Percentiles rank a stretch among this genome's conserved stretches.
phyloP scores from a whole-genome alignment of 768 basidiomycete genomes.

The Mycena sanguinolenta region DNA sequence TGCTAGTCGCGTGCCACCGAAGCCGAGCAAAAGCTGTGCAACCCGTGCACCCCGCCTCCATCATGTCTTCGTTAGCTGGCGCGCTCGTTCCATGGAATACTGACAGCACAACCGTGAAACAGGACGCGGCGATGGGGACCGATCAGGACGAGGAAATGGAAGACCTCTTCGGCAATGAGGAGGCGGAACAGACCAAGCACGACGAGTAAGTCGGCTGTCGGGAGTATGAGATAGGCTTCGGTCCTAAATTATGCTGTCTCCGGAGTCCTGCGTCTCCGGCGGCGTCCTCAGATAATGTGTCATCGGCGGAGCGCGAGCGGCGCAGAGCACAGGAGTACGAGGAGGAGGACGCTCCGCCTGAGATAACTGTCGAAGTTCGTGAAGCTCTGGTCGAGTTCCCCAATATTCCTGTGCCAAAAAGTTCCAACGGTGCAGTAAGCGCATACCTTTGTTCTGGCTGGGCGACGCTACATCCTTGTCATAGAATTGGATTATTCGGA shows the following conservation, averaged over 20 bases:
- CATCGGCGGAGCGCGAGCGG: slow-evolving; percentile 72
- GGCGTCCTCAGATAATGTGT: slow-evolving; percentile 72
- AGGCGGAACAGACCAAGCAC: slow-evolving; percentile 64
- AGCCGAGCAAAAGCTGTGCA: slow-evolving; percentile 3
- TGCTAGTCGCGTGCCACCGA: neutral
- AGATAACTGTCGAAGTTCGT: slow-evolving; percentile 66
- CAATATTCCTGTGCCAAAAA: slow-evolving; percentile 86
- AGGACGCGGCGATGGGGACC: slow-evolving; percentile 44
- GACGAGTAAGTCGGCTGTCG: slow-evolving; percentile 61
- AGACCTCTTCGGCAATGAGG: slow-evolving; percentile 86
- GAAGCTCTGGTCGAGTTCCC: slow-evolving; percentile 86
- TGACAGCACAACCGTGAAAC: slow-evolving; percentile 39
- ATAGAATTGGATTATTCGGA: slow-evolving; percentile 91
- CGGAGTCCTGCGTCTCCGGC: slow-evolving; percentile 58
- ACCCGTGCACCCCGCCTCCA: slow-evolving; percentile 6
- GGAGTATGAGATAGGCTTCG: slow-evolving; percentile 21
- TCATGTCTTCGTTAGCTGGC: slow-evolving; percentile 74
- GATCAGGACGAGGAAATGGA: slow-evolving; percentile 73
- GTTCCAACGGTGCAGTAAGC: slow-evolving; percentile 86
- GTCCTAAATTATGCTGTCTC: slow-evolving; percentile 27
- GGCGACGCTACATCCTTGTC: slow-evolving; percentile 19
- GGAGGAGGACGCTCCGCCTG: slow-evolving; percentile 78
- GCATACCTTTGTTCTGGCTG: slow-evolving; percentile 14
- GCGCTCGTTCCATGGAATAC: slow-evolving; percentile 65
- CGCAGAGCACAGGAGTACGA: slow-evolving; percentile 84